Evolutionary conservation across 371 early-diverging fungal species (phyloP).

Genomic region (Batrachochytrium dendrobatidis): DNA sequence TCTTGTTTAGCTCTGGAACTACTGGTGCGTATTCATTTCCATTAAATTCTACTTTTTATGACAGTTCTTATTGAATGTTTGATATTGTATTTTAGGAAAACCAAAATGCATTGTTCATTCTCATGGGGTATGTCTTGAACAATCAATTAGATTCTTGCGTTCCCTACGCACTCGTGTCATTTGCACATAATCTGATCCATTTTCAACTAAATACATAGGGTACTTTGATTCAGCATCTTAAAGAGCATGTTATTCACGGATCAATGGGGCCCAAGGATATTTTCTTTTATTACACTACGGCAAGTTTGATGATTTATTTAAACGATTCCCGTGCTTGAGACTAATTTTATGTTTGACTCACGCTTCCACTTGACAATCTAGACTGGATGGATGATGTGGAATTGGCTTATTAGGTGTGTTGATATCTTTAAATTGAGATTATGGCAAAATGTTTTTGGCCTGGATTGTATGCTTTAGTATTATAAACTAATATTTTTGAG

Average conservation of each 20-base stretch:
- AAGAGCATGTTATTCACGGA: slow-evolving; percentile 88
- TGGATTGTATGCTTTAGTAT: slow-evolving; percentile 55
- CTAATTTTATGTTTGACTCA: neutral
- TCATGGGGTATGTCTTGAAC: slow-evolving; percentile 55
- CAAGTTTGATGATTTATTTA: neutral
- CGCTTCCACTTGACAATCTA: neutral
- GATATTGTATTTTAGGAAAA: slow-evolving; percentile 54
- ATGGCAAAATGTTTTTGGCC: too few relatives aligned
- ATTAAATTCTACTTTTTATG: too few relatives aligned
- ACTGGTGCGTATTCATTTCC: slow-evolving; percentile 54
- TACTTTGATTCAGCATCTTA: slow-evolving; percentile 82
- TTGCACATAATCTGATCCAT: neutral
- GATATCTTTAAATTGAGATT: too few relatives aligned
- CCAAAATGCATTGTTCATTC: slow-evolving; percentile 98
- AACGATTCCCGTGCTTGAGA: neutral
- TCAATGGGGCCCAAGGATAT: slow-evolving; percentile 67
- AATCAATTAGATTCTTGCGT: neutral
- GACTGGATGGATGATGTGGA: slow-evolving; percentile 99
- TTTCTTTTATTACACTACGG: slow-evolving; percentile 88
- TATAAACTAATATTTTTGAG: neutral
- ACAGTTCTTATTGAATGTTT: too few relatives aligned
- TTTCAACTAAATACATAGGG: slow-evolving; percentile 47
- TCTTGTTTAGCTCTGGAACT: slow-evolving; percentile 95
- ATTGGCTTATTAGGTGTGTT: slow-evolving; percentile 85
- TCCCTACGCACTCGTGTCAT: neutral